Evolutionary conservation across 2,329 filamentous ascomycete species (phyloP), one percentile per base, ranked within the genome.

Genomic region (Arthrinium phaeospermum): DNA sequence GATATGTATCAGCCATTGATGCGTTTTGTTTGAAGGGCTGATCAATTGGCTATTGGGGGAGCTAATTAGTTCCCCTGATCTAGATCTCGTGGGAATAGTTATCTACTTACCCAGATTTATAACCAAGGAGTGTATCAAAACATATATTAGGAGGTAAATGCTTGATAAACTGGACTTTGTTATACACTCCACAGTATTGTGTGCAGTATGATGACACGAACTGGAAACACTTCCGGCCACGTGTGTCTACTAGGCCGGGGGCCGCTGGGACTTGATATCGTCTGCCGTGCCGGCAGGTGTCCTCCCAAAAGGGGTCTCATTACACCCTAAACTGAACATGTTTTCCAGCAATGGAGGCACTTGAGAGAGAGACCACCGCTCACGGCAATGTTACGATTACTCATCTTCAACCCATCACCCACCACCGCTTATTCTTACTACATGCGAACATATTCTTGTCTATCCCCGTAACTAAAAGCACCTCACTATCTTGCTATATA

Each of bases 371-470:
- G 3, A 7, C n/a, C n/a, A 7, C n/a, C n/a, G 22, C n/a, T 10
- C 1, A n/a, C 0, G 22, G 19, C 10, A 3, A n/a, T 49, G n/a
- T 10, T 2, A 10, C 46, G 7, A 7, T 3, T 49, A 0, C n/a
- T n/a, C 3, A n/a, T 47, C 19, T 49, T 49, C 3, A 7, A 3
- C 0, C 4, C 7, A 22, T 5, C 4, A n/a, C 4, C 1, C 12
- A 12, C 22, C 1, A n/a, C 22, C 2, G 22, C 22, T n/a, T 49
- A 49, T 8, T 22, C 10, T 8, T n/a, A 5, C 3, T 1, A 47
- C 46, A n/a, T 10, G 46, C 10, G 13, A 10, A 44, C 12, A 19
- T 46, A 46, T 16, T n/a, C 6, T 8, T 6, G 6, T 8, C n/a
- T 47, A 22, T 22, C 7, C 19, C 19, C 46, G 7, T 49, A 49